These are phyloP conservation scores for Radiomyces spectabilis DNA, from an alignment of 192 early-diverging fungal genomes.

Conservation along the genomic window DNA sequence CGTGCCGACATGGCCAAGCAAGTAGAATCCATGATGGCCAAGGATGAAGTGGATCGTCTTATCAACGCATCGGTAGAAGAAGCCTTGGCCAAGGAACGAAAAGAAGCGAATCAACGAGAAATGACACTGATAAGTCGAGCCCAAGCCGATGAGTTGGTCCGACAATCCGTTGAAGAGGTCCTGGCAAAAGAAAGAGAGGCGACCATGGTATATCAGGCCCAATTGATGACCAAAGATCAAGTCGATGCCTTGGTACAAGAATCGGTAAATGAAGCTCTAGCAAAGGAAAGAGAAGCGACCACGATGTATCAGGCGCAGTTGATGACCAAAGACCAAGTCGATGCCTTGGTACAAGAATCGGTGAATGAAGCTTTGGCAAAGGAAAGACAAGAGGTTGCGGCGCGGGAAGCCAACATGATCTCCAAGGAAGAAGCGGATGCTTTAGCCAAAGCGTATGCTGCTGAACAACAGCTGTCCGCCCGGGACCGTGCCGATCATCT, in stretches of 20 bases:
- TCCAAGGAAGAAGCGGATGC: conserved; percentile 5
- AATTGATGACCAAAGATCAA: background rate
- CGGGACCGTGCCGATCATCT: too few relatives aligned
- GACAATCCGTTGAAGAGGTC: background rate
- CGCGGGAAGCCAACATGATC: background rate
- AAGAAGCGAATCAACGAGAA: too few relatives aligned
- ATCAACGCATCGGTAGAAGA: background rate
- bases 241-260: background rate
- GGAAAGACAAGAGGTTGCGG: conserved; percentile 7
- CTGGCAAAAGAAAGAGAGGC: too few relatives aligned
- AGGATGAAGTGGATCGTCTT: background rate
- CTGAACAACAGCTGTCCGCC: too few relatives aligned
- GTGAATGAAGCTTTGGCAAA: conserved; percentile 23
- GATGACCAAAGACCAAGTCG: conserved; percentile 14
- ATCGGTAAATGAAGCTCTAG: background rate
- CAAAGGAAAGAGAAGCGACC: background rate
- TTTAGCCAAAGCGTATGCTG: background rate
- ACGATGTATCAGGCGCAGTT: background rate
- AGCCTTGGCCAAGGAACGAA: background rate
- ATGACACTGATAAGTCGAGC: too few relatives aligned
- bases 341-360: conserved; percentile 14
- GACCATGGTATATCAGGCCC: too few relatives aligned
- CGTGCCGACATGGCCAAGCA: background rate
- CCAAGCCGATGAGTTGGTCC: background rate
- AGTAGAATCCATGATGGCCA: too few relatives aligned